phyloP scores from a whole-genome alignment of 768 basidiomycete species.

The Termitomyces sp. region DNA sequence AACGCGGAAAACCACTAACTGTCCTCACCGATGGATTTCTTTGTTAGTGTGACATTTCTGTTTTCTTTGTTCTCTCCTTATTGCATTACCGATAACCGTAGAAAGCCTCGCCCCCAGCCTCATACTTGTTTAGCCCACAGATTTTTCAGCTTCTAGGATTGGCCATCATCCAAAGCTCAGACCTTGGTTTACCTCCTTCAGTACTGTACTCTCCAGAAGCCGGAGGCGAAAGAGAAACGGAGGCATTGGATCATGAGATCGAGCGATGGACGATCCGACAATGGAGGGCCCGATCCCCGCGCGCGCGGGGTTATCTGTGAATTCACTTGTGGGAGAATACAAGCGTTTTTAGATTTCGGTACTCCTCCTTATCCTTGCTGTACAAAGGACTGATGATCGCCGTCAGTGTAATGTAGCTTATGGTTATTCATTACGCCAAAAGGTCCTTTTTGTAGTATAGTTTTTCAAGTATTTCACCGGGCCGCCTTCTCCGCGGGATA shows the following conservation, averaged over 20 bases:
- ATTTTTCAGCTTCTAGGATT: not conserved
- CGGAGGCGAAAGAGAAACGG: not conserved
- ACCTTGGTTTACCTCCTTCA: not conserved
- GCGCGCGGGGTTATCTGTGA: not conserved
- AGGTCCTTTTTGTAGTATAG: not conserved
- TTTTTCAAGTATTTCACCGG: not conserved
- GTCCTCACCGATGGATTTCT: not conserved
- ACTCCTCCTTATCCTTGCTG: not conserved
- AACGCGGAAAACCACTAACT: not conserved
- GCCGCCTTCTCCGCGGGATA: not conserved
- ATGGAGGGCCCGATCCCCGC: not conserved
- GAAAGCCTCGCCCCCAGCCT: not conserved
- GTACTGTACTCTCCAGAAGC: not conserved
- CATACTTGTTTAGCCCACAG: not conserved
- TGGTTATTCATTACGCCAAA: not conserved
- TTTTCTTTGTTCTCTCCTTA: not conserved
- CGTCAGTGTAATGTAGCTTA: not conserved
- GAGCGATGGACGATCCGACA: slow-evolving; percentile 1
- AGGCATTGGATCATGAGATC: not conserved
- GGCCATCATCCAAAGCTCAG: not conserved
- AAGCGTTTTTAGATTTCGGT: not conserved
- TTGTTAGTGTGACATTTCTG: not conserved
- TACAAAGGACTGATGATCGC: not conserved
- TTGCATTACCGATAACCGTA: not conserved
- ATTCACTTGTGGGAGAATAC: not conserved